phyloP scores from a whole-genome alignment of 768 basidiomycete genomes.

The Kwoniella shandongensis region DNA sequence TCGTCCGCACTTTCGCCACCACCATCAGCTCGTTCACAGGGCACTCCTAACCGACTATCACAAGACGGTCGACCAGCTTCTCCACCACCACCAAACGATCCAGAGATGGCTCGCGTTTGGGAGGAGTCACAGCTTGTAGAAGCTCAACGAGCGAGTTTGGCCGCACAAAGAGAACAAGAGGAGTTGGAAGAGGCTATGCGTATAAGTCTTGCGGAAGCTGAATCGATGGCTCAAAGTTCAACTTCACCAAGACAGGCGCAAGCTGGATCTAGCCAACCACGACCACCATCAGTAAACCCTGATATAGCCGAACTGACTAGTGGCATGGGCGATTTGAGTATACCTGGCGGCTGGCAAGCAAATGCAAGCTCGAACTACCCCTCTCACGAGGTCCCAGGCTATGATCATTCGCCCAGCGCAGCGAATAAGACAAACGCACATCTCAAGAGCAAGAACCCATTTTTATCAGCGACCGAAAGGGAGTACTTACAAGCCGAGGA shows the following conservation, averaged over 20 bases:
- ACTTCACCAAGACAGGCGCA: neutral
- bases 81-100: conserved; percentile 21
- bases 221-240: conserved; percentile 7
- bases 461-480: conserved; percentile 37
- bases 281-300: neutral
- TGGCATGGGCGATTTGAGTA: conserved; percentile 15
- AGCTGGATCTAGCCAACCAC: conserved; percentile 21
- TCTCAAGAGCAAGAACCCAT: conserved; percentile 47
- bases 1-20: neutral
- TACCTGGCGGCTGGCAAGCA: conserved; percentile 14
- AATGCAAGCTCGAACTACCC: too few species aligned
- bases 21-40: neutral
- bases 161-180: conserved; percentile 31
- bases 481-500: conserved; percentile 21
- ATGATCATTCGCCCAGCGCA: too few species aligned
- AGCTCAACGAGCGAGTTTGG: conserved; percentile 38
- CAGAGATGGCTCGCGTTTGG: conserved; percentile 32
- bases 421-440: conserved; percentile 28
- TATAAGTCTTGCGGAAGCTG: conserved; percentile 36
- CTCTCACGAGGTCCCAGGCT: too few species aligned
- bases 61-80: conserved; percentile 1
- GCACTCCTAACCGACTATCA: neutral
- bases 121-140: conserved; percentile 48
- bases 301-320: conserved; percentile 10
- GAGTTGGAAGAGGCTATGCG: conserved; percentile 48